Base-by-base conservation (phyloP, 441 rosid genomes). In the Rhodomyrtus psidioides region DNA sequence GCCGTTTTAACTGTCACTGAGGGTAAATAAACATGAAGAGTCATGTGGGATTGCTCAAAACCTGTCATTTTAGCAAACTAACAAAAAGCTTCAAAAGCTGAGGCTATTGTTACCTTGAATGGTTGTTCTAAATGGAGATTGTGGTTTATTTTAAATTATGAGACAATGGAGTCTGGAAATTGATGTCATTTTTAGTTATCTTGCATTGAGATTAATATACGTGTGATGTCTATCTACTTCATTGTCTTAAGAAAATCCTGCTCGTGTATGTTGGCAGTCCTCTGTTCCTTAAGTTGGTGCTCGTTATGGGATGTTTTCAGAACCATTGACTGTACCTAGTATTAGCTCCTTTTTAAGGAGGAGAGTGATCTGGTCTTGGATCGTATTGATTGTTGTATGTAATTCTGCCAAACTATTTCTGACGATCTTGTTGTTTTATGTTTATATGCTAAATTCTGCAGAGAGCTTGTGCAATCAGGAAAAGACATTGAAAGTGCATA, bases 381-480 rank as follows among this genome's bases (percentile, higher is more conserved):
- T 70, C 6, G 49, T 70, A 16, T 70, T 10, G 79, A 70, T 21
- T 16, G n/a, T 39, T 70, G 7, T 70, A 21, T 70, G 42, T 39
- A 26, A 21, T 70, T 39, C 26, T 70, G 79, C 49, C n/a, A 6
- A 70, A 6, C 42, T 39, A 70, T 46, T 70, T 70, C 49, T 3
- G 16, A 57, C 23, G n/a, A 15, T 39, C 70, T 26, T 26, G 26
- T 56, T 87, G 19, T 76, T 49, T 34, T 24, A 4, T 84, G 21
- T 27, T 19, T 57, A 70, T 86, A 34, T 14, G 12, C 82, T 55
- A 82, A 59, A 84, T 76, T 89, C 84, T 91, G 86, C 89, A 96
- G 98, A 91, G 95, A 95, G 89, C 96, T 97, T 79, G 95, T 97
- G 53, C 96, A 94, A 88, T 94, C 99, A 27, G 99, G 99, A 88